These are phyloP conservation scores for Passalora sequoiae DNA, from an alignment of 2,329 filamentous ascomycete species.

Conservation along the genomic window DNA sequence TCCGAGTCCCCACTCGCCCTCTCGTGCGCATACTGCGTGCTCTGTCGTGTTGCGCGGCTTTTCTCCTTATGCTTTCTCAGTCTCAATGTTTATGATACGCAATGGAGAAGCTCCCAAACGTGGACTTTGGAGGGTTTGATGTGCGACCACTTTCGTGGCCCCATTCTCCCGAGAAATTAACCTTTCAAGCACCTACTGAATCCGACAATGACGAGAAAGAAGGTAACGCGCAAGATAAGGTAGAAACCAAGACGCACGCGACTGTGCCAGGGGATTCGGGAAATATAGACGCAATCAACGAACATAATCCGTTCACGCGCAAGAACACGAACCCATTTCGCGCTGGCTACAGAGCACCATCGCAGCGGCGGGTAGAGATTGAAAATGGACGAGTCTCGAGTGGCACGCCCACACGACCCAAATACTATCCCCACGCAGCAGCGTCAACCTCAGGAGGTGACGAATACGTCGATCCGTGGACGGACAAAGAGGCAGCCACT, in stretches of 20 bases:
- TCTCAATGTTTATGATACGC: neutral
- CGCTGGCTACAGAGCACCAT: no score
- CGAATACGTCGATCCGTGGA: neutral
- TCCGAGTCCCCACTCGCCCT: constrained; percentile 1
- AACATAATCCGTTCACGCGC: no score
- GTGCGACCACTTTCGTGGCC: neutral
- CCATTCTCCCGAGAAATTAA: neutral
- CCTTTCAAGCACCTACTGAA: neutral
- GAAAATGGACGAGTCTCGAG: no score
- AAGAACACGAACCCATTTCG: no score
- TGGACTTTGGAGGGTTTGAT: constrained; percentile 1
- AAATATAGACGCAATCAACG: no score
- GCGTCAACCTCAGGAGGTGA: no score
- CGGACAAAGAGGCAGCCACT: neutral
- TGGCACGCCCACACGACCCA: no score
- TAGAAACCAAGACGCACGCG: no score
- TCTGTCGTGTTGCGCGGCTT: neutral
- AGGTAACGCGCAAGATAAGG: neutral
- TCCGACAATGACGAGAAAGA: neutral
- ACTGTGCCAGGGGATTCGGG: no score
- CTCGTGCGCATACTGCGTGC: neutral
- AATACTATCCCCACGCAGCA: no score
- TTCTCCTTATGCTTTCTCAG: neutral
- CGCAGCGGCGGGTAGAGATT: no score
- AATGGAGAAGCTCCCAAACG: neutral